A percentile compares a stretch with the other conserved stretches of the same genome.
These are phyloP conservation scores for Aspergillus panamensis DNA, from an alignment of 495 filamentous ascomycete species.

Conservation along the genomic window DNA sequence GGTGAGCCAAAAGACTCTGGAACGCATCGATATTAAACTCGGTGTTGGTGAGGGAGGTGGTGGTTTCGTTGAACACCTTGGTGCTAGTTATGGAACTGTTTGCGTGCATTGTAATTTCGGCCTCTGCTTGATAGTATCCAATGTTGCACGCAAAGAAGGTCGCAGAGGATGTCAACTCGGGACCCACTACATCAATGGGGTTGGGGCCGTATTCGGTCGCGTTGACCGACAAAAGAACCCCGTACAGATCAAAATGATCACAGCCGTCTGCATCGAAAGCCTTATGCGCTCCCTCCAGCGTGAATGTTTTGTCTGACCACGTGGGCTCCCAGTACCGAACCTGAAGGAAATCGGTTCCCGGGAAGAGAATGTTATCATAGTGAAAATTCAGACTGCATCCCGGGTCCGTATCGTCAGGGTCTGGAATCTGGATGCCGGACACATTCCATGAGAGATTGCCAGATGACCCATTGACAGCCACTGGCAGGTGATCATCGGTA, in stretches of 20 bases:
- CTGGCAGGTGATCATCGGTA: constrained; percentile 23
- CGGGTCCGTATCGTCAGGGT: constrained; percentile 15
- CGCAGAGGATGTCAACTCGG: constrained; percentile 28
- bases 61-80: constrained; percentile 21
- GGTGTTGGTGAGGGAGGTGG: constrained; percentile 17
- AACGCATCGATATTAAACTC: constrained; percentile 39
- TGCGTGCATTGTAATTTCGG: constrained; percentile 36
- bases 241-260: constrained; percentile 37
- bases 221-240: constrained; percentile 38
- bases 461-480: constrained; percentile 24
- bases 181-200: constrained; percentile 7
- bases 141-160: constrained; percentile 39
- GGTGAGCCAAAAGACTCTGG: constrained; percentile 32
- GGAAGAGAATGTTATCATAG: constrained; percentile 35
- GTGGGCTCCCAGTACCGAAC: constrained; percentile 43
- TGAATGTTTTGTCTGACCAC: constrained; percentile 14
- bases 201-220: constrained; percentile 18
- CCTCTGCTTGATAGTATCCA: constrained; percentile 32
- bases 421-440: constrained; percentile 24
- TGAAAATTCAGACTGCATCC: constrained; percentile 33
- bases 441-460: constrained; percentile 33
- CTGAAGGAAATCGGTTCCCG: constrained; percentile 34
- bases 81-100: constrained; percentile 40
- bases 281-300: constrained; percentile 4
- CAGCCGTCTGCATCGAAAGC: constrained; percentile 33